Percentiles rank a stretch among this genome's conserved stretches.
Evolutionary conservation across 179 eudicot genomes (phyloP).

Genomic region (Spergularia azorica): DNA sequence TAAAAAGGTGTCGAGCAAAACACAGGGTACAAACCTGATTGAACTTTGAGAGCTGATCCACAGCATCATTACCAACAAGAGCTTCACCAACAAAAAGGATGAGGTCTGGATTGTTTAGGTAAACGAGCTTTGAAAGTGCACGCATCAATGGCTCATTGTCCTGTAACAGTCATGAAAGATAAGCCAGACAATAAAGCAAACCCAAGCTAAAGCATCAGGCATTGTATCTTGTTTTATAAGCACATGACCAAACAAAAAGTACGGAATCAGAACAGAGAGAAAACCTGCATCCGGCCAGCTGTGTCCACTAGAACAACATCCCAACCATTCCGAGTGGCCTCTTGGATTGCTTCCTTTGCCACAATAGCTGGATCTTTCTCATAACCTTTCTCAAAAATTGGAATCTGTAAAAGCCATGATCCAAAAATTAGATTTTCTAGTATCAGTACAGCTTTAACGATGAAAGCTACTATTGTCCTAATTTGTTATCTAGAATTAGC

Average conservation of each 20-base stretch:
- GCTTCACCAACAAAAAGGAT: slow-evolving; percentile 98
- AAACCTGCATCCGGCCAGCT: slow-evolving; percentile 98
- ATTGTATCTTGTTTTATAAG: not conserved
- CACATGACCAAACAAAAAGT: not conserved
- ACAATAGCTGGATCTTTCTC: slow-evolving; percentile 98
- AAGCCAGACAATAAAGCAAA: slow-evolving; percentile 6
- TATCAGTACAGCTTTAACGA: not conserved
- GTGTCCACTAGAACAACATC: slow-evolving; percentile 99
- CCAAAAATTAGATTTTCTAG: slow-evolving; percentile 12
- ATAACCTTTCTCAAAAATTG: slow-evolving; percentile 98
- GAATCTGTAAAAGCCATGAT: slow-evolving; percentile 49
- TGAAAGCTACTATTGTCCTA: not conserved
- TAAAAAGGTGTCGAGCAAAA: not conserved
- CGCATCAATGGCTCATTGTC: slow-evolving; percentile 98
- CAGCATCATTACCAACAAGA: slow-evolving; percentile 97
- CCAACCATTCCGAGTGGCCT: slow-evolving; percentile 81
- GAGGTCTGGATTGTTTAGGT: slow-evolving; percentile 88
- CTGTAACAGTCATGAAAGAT: slow-evolving; percentile 37
- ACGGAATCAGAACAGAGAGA: not conserved
- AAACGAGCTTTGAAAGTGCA: slow-evolving; percentile 83
- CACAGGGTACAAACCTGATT: slow-evolving; percentile 63
- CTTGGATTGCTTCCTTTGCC: slow-evolving; percentile 97
- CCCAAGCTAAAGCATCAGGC: not conserved
- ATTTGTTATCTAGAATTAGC: not conserved
- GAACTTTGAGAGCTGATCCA: slow-evolving; percentile 89